Conservation (phyloP, 306 rosid genomes). For the Astragalus membranaceus region DNA sequence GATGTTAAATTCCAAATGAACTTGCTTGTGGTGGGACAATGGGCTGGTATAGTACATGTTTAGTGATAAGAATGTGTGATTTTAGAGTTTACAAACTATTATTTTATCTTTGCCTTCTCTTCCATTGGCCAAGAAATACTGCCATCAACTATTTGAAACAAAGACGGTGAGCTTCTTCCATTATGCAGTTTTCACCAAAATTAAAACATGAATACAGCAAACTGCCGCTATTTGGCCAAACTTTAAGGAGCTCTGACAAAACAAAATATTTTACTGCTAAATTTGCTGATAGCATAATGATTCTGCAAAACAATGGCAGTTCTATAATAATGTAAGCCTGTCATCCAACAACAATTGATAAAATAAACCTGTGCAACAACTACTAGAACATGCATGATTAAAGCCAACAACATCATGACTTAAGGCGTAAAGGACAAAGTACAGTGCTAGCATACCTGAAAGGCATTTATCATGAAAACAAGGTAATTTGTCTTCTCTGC, state of each 20-base stretch:
- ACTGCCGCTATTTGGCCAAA: neutral
- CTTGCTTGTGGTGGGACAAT: neutral
- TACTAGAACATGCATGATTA: neutral
- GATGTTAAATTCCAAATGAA: neutral
- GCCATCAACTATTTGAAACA: neutral
- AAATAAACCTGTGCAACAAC: neutral
- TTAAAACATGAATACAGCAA: neutral
- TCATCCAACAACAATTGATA: neutral
- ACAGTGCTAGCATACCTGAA: slow-evolving; percentile 59
- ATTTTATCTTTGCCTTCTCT: neutral
- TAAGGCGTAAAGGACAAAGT: neutral
- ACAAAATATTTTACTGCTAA: neutral
- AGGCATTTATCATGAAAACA: slow-evolving; percentile 92
- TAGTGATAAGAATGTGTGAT: neutral
- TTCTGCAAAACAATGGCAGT: neutral
- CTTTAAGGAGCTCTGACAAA: slow-evolving; percentile 3
- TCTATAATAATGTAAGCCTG: neutral
- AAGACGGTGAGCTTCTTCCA: neutral
- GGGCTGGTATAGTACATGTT: neutral
- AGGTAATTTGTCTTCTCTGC: slow-evolving; percentile 94
- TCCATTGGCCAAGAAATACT: neutral
- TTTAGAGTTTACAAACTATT: neutral
- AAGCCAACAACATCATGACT: neutral
- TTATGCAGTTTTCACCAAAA: neutral
- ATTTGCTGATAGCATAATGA: neutral